Evolutionary conservation across 768 basidiomycete species (phyloP).

Genomic region (Hypholoma fasciculare): DNA sequence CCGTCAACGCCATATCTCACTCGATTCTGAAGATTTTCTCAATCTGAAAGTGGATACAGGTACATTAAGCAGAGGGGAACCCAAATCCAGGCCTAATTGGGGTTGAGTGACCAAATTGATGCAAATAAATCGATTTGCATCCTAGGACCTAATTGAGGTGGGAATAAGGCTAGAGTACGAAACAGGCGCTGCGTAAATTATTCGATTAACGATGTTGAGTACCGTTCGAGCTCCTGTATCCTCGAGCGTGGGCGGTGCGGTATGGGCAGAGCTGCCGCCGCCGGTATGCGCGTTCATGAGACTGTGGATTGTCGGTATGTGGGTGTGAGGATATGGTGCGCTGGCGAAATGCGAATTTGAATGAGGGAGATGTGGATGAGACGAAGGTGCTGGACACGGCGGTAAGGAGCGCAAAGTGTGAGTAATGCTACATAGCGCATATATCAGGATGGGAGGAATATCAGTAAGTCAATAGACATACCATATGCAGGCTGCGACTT

Average conservation of each 20-base stretch:
- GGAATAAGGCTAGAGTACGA: too few species aligned
- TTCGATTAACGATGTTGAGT: conserved; percentile 66
- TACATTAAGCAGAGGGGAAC: too few species aligned
- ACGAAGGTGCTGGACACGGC: conserved; percentile 15
- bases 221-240: conserved; percentile 53
- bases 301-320: not conserved
- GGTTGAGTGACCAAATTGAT: too few species aligned
- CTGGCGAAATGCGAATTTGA: not conserved
- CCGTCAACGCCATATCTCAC: too few species aligned
- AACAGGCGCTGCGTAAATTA: conserved; percentile 54
- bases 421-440: conserved; percentile 45
- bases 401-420: conserved; percentile 54
- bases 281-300: not conserved
- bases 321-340: not conserved
- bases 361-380: not conserved
- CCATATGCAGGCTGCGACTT: conserved; percentile 74
- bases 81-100: too few species aligned
- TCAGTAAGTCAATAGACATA: conserved; percentile 25
- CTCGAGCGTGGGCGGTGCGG: conserved; percentile 28
- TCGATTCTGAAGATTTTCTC: too few species aligned
- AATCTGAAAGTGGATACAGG: too few species aligned
- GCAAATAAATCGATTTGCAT: too few species aligned
- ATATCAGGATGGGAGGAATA: not conserved
- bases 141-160: too few species aligned
- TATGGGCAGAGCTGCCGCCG: not conserved